phyloP scores from a whole-genome alignment of 148 eudicot genomes.

The Gaultheria prostrata region DNA sequence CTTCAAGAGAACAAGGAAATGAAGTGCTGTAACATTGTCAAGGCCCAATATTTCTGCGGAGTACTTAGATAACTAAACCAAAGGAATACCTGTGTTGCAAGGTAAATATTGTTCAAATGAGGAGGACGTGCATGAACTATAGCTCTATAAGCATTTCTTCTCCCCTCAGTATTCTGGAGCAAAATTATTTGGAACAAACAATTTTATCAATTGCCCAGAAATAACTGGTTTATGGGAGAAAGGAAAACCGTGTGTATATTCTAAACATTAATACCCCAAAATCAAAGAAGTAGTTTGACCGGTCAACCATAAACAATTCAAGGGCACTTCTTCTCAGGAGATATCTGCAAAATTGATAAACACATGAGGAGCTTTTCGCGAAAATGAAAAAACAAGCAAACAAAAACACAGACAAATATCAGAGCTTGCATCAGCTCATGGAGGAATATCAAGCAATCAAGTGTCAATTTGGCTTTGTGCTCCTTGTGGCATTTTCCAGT shows the following conservation, averaged over 20 bases:
- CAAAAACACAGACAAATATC: background rate
- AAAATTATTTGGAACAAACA: slow-evolving; percentile 11
- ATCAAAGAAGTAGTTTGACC: slow-evolving; percentile 92
- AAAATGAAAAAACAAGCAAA: background rate
- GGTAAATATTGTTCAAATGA: slow-evolving; percentile 89
- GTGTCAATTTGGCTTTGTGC: too few relatives aligned
- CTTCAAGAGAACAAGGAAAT: background rate
- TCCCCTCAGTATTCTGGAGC: slow-evolving; percentile 67
- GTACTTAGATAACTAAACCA: background rate
- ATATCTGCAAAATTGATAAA: slow-evolving; percentile 57
- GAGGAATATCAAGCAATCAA: too few relatives aligned
- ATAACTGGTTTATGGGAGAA: slow-evolving; percentile 6
- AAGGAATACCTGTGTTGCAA: slow-evolving; percentile 84
- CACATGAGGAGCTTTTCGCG: background rate
- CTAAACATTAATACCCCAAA: slow-evolving; percentile 70
- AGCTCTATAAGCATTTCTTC: slow-evolving; percentile 88
- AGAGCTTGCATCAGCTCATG: too few relatives aligned
- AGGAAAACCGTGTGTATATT: slow-evolving; percentile 4
- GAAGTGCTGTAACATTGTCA: background rate
- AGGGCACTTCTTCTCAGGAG: slow-evolving; percentile 95
- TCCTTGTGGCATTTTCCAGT: too few relatives aligned
- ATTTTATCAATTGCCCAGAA: slow-evolving; percentile 1
- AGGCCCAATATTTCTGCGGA: background rate
- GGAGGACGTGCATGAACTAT: slow-evolving; percentile 92
- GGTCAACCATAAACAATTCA: slow-evolving; percentile 95